Evolutionary conservation across 345 rosid species (phyloP), one percentile per base, ranked within the genome.

Genomic region (Pistacia atlantica): DNA sequence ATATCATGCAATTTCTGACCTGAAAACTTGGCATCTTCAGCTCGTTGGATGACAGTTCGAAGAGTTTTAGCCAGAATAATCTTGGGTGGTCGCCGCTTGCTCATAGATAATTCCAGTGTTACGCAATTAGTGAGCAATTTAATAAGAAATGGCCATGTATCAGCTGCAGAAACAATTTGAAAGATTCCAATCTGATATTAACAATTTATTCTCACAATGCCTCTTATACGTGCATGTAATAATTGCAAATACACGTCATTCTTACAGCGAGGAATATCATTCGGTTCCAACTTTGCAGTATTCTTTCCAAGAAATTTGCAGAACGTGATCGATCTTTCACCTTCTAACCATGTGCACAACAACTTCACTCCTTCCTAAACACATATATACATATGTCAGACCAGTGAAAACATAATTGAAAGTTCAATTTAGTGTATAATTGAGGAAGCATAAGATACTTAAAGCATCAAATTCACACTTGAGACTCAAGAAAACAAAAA

Each of bases 141-240:
- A 49, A 90, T 72, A 37, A 95, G 80, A 85, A 88, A 95, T 1
- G 97, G 97, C 97, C 98, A 95, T 12, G 97, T 89, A 77, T 93
- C 99, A 75, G 92, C 98, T 93, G 95, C 86, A 84, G 42, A 78
- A 79, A 76, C 75, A 84, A 86, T 75, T 54, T 45, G 74, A 57
- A 70, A 51, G 8, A 59, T 25, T 74, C 74, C 56, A 80, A 62
- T 65, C 62, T 61, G 54, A 20, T 64, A 33, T 3, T 31, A 48
- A 62, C n/a, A 62, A 69, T 62, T 7, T 17, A 20, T 60, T 11
- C 5, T 1, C 11, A 12, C 45, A 67, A 48, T 48, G 66, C 11
- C 68, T 52, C 57, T 46, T 11, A 4, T 55, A 46, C 49, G 60
- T 33, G 38, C 69, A 12, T 18, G 1, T 37, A 25, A 12, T 4